Evolutionary conservation across 345 rosid species (phyloP), one percentile per base, ranked within the genome.

Genomic region (Punica granatum): DNA sequence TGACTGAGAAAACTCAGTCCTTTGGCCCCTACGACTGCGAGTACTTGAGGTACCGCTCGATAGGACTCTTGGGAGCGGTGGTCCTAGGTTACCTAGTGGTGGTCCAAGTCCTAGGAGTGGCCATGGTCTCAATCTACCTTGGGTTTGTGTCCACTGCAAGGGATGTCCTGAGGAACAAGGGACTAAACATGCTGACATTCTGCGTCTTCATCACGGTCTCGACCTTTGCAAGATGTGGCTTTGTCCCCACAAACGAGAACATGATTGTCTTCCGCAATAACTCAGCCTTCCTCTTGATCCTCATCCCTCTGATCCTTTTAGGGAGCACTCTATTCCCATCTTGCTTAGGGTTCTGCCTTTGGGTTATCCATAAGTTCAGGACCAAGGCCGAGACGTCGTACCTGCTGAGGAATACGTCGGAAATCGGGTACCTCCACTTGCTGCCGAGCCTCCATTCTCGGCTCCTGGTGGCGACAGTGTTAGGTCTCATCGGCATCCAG

Each of bases 161-260:
- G 61, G 31, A 75, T 8, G 75, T 87, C 2, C 82, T 91, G 0
- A 61, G 51, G 39, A 54, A 63, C 63, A 91, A 81, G 42, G 69
- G 74, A 0, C 70, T 87, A 15, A 53, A 74, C 23, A 44, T 63
- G 13, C 37, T 62, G 6, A 88, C 85, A 16, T 91, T 88, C 70
- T 80, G 88, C 0, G 11, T 87, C 49, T 88, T 91, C 78, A 79
- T 85, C 25, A 64, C 75, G 0, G 73, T 87, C 7, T 88, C 96
- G 0, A 83, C 88, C 0, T 84, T 88, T 25, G 68, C 84, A 7
- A 87, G 70, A 68, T 81, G 88, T 0, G 97, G 97, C 6, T 91
- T 87, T 33, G 61, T 85, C 1, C 97, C 97, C 0, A 89, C 87
- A 0, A 87, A 89, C 21, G 92, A 91, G 69, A 91, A 91, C 82